phyloP scores from a whole-genome alignment of 2,329 filamentous ascomycete species.

The Fusarium sarcochroum region DNA sequence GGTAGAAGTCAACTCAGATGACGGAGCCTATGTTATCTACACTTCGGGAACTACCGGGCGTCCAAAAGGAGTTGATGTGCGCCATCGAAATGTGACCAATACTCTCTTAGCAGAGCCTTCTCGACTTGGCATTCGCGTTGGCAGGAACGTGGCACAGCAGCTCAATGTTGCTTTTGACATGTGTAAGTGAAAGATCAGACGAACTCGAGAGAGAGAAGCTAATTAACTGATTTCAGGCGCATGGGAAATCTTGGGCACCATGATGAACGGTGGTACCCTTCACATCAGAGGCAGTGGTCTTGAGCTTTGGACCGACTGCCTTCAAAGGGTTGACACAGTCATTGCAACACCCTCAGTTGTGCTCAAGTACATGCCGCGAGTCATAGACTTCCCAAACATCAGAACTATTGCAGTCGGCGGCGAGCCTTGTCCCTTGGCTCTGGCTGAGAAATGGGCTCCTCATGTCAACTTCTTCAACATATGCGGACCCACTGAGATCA shows the following conservation, averaged over 20 bases:
- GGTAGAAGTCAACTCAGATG: conserved; percentile 21
- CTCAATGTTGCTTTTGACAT: conserved; percentile 39
- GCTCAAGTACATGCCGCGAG: conserved; percentile 33
- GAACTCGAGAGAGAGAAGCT: accelerated
- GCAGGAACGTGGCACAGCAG: conserved; percentile 36
- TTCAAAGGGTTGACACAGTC: conserved; percentile 27
- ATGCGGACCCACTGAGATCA: conserved; percentile 37
- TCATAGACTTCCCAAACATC: conserved; percentile 29
- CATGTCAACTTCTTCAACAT: conserved; percentile 38
- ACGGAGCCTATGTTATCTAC: conserved; percentile 41
- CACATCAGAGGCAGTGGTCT: conserved; percentile 37
- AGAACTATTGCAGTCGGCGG: conserved; percentile 33
- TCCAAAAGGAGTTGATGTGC: conserved; percentile 39
- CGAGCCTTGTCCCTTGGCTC: conserved; percentile 31
- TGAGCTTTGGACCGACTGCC: conserved; percentile 35
- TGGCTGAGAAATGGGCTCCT: conserved; percentile 36
- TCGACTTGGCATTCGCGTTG: conserved; percentile 25
- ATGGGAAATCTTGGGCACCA: conserved; percentile 36
- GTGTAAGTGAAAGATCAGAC: conserved; percentile 14
- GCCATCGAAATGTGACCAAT: conserved; percentile 34
- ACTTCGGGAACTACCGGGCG: conserved; percentile 35
- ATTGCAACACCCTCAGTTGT: conserved; percentile 38
- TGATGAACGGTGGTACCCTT: conserved; percentile 40
- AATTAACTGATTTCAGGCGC: conserved; percentile 9
- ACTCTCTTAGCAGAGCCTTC: conserved; percentile 34